Evolutionary conservation across 768 basidiomycete species (phyloP).

Genomic region (Termitomyces sp.): DNA sequence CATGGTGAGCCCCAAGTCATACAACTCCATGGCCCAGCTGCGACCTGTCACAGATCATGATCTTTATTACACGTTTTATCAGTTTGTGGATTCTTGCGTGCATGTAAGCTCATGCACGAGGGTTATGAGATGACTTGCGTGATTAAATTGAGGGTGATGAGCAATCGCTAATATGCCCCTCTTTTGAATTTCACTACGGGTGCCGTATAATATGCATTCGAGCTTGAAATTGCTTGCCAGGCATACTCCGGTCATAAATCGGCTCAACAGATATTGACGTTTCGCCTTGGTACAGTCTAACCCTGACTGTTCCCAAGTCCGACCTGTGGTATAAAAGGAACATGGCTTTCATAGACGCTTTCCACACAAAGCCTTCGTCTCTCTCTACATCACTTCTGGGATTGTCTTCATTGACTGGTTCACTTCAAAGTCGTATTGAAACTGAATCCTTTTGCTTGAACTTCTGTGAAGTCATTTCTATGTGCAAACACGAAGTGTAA

Average conservation of each 20-base stretch:
- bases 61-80: constrained; percentile 7
- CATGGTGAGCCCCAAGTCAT: neutral
- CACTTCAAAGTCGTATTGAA: neutral
- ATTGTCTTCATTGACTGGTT: neutral
- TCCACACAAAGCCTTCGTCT: neutral
- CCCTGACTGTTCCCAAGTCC: constrained; percentile 17
- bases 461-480: constrained; percentile 8
- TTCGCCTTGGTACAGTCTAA: constrained; percentile 9
- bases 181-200: constrained; percentile 1
- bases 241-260: constrained; percentile 14
- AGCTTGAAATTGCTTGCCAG: constrained; percentile 10
- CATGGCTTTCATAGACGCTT: neutral
- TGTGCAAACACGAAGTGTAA: constrained; percentile 36
- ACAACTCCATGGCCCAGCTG: neutral
- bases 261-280: constrained; percentile 16
- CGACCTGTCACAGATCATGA: constrained; percentile 8
- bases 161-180: constrained; percentile 11
- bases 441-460: neutral
- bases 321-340: constrained; percentile 13
- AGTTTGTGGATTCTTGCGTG: constrained; percentile 2
- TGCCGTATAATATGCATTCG: constrained; percentile 2
- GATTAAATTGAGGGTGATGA: constrained; percentile 4
- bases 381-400: neutral
- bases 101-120: constrained; percentile 8
- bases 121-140: constrained; percentile 2